Evolutionary conservation across 495 filamentous ascomycete species (phyloP), one percentile per base, ranked within the genome.

Genomic region (Penicillium samsonianum): DNA sequence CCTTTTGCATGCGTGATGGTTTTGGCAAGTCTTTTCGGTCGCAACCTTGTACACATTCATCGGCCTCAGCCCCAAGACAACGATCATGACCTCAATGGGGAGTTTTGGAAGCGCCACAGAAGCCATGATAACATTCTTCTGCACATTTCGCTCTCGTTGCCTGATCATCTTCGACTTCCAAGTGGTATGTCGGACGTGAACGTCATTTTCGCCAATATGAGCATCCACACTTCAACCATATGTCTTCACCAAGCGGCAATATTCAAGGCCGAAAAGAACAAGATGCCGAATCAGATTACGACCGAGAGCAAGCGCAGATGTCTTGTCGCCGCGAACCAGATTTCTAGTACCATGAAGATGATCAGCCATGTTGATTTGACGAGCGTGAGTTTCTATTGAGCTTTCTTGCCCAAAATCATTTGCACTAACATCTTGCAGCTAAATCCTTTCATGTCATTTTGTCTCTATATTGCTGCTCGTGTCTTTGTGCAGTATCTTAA

Each of bases 221-320:
- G 88, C 65, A 91, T 98, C 33, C 94, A 98, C 66, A 96, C 94
- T 0, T 95, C 92, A 2, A 94, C 91, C 2, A 98, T 99, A 42
- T 98, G 95, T 71, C 81, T 98, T 7, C 94, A 99, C 68, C 94
- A 99, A 69, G 95, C 95, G 7, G 95, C 94, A 19, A 97, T 98
- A 19, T 96, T 91, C 81, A 98, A 96, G 70, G 91, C 94, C 0
- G 92, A 97, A 62, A 93, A 90, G 72, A 88, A 98, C 69, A 80
- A 83, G 51, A 79, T 97, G 63, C 84, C 92, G 4, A 77, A 84
- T 10, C 84, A 84, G 25, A 87, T 97, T 40, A 86, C 87, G 50
- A 84, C 86, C 0, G 92, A 98, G 65, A 96, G 93, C 66, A 96
- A 95, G 66, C 82, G 95, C 2, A 82, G 94, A 51, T 98, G 95